Percentiles rank a stretch among this genome's conserved stretches.
phyloP scores from a whole-genome alignment of 1,284 basidiomycete species.

The Leccinum pachyderme region DNA sequence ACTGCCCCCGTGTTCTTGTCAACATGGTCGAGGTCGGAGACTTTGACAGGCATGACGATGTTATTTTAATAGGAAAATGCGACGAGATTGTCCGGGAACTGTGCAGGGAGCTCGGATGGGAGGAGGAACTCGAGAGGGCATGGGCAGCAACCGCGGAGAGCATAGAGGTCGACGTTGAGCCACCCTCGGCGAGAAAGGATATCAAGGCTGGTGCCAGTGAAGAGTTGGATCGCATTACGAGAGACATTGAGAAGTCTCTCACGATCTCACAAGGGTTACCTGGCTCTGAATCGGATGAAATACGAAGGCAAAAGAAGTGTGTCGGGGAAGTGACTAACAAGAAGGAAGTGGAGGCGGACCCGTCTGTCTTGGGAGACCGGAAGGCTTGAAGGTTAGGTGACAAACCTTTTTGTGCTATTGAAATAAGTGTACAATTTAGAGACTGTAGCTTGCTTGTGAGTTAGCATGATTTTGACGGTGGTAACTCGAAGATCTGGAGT shows the following conservation, averaged over 20 bases:
- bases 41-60: slow-evolving; percentile 52
- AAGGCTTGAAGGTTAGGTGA: slow-evolving; percentile 3
- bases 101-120: slow-evolving; percentile 67
- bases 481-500: background rate
- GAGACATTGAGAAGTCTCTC: slow-evolving; percentile 32
- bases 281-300: background rate
- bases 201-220: slow-evolving; percentile 19
- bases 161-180: slow-evolving; percentile 21
- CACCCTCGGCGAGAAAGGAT: slow-evolving; percentile 7
- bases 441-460: background rate
- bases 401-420: background rate
- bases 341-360: slow-evolving; percentile 1
- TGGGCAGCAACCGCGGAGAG: slow-evolving; percentile 52
- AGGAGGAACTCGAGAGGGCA: slow-evolving; percentile 52
- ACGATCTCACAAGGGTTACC: slow-evolving; percentile 14
- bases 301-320: background rate
- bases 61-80: slow-evolving; percentile 65
- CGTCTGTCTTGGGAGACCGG: background rate
- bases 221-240: slow-evolving; percentile 38
- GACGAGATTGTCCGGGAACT: slow-evolving; percentile 62
- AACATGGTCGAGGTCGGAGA: slow-evolving; percentile 67
- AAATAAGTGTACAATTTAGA: background rate
- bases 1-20: slow-evolving; percentile 59
- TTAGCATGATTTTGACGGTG: background rate
- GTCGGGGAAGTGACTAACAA: background rate